Evolutionary conservation across 192 early-diverging fungal genomes (phyloP), one percentile per base, ranked within the genome.

Genomic region (Haplosporangium gracile): DNA sequence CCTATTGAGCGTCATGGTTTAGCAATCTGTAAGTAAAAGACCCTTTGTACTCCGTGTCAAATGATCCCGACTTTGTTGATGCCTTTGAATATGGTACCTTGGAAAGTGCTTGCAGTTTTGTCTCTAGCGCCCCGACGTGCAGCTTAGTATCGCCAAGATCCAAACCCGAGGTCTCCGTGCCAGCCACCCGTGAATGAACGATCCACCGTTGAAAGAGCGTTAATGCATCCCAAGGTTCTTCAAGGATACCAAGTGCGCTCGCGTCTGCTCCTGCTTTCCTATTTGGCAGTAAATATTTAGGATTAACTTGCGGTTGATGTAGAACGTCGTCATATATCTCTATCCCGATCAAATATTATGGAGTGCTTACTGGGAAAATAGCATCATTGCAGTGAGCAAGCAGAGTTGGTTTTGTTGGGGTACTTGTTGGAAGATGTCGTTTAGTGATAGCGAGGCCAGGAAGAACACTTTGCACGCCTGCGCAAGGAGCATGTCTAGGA

Each of bases 141-240:
- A 57, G 42, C 20, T 76, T 81, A 9, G 65, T 77, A 0, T 86
- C 84, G 8, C 84, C 84, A 53, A 86, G 76, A 40, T 86, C 84
- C 34, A 86, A 70, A 36, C 84, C 84, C 4, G 79, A 78, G n/a
- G 51, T 45, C 34, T 86, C 84, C 26, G 74, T n/a, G 5, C 75
- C 84, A 15, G 77, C 68, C 5, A 86, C 55, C 11, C 84, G 38
- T 10, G 79, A 74, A 2, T 79, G 84, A 40, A 86, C 29, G 26
- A 86, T 81, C 84, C 84, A 86, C 16, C 84, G 39, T 39, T 86
- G 84, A 29, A 86, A 77, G 6, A 86, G 39, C 38, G 84, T 86
- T 34, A 86, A 60, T 70, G 84, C 75, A 53, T 86, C 84, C 79
- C 79, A 81, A 6, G 84, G 84, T 11, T 80, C 84, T 6, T 72